Evolutionary conservation across 495 filamentous ascomycete genomes (phyloP), one percentile per base, ranked within the genome.

Genomic region (Choiromyces venosus): DNA sequence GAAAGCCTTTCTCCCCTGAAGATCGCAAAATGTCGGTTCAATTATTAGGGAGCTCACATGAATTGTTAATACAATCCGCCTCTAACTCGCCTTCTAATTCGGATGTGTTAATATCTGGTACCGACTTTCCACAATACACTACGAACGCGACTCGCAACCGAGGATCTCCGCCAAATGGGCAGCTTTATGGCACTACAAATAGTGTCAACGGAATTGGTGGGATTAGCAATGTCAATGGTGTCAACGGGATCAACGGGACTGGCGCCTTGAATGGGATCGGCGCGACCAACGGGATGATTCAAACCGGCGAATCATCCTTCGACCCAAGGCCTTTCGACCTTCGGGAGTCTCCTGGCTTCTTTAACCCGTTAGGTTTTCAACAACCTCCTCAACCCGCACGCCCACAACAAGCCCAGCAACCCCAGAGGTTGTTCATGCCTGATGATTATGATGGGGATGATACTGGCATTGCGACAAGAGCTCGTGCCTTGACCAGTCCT

Each of bases 11-110:
- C 36, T 72, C 73, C 29, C 68, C 66, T 14, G 68, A 44, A 18
- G 75, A 76, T 68, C 40, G 65, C 25, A 77, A 72, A 21, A 74
- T 77, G 66, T 77, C 66, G 1, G 75, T 77, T 69, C 69, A 77
- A 56, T 67, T 77, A 39, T 44, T 77, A 8, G 75, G 52, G n/a
- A 61, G 52, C 52, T 61, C 52, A 10, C 52, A 61, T 16, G 52
- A 61, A 61, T 61, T 12, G 25, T 29, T 61, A 14, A 29, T 29
- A 1, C 52, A 61, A 61, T 61, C 75, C 3, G 69, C 69, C 29
- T 37, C 69, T 37, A 68, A 73, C 37, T 77, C 75, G 52, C 76
- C 75, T 36, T 74, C 75, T 52, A 77, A 65, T 25, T 77, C 75
- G 4, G 75, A 61, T 29, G 52, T 61, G 52, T 29, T 61, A 14